These are phyloP conservation scores for Melaleuca alternifolia DNA, from an alignment of 345 rosid species.

Conservation along the genomic window DNA sequence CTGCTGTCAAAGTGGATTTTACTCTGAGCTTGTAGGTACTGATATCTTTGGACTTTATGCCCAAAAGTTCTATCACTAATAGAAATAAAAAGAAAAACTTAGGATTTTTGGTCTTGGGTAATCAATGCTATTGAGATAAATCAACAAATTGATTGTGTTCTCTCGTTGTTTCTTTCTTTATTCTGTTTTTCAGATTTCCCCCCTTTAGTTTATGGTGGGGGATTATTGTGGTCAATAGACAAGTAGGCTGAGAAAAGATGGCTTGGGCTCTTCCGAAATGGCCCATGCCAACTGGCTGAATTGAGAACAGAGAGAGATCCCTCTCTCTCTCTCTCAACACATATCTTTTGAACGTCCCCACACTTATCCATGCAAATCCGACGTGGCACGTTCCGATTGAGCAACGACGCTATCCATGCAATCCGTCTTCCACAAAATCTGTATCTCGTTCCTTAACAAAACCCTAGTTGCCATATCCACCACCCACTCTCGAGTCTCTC, in stretches of 20 bases:
- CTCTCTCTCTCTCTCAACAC: neutral
- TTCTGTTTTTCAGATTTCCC: neutral
- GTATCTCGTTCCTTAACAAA: neutral
- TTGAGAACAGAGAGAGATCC: neutral
- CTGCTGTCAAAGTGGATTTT: neutral
- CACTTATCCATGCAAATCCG: conserved; percentile 36
- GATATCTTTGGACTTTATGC: neutral
- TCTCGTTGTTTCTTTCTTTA: neutral
- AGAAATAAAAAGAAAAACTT: neutral
- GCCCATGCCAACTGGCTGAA: neutral
- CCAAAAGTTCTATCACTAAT: neutral
- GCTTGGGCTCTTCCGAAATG: neutral
- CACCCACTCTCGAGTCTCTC: neutral
- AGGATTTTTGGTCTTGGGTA: neutral
- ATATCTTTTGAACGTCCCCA: conserved; percentile 13
- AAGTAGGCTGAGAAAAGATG: neutral
- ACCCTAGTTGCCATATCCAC: neutral
- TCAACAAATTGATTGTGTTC: neutral
- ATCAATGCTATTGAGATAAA: neutral
- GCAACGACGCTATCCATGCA: conserved; percentile 17
- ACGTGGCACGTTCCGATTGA: conserved; percentile 60
- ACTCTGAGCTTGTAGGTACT: neutral
- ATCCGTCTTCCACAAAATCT: conserved; percentile 50
- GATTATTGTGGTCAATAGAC: neutral
- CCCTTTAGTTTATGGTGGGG: neutral